Percentiles rank a stretch among this genome's conserved stretches.
phyloP scores from a whole-genome alignment of 352 stramenopile genomes.

The Phytophthora fragariae region DNA sequence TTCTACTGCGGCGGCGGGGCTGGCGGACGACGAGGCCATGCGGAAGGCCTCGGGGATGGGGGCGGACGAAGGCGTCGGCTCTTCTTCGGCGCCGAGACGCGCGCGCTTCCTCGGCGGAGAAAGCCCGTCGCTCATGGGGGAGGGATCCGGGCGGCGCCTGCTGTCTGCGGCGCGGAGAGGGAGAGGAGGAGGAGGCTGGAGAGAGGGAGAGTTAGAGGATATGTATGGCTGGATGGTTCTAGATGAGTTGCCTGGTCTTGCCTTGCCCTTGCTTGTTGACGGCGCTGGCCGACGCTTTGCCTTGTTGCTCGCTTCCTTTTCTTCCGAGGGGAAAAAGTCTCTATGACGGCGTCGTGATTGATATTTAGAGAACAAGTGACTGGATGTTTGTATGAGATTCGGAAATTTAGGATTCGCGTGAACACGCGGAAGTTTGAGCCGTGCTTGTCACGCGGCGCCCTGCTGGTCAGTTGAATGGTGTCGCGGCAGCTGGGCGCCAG shows the following conservation, averaged over 20 bases:
- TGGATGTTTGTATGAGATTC: constrained; percentile 22
- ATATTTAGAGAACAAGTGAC: constrained; percentile 2
- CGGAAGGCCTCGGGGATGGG: too few relatives aligned
- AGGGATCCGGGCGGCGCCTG: neutral
- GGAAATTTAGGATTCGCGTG: constrained; percentile 18
- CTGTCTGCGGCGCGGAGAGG: neutral
- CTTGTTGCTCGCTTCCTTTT: constrained; percentile 1
- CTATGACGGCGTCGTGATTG: neutral
- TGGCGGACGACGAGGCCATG: neutral
- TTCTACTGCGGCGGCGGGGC: neutral
- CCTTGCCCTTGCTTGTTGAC: too few relatives aligned
- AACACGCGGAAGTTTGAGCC: too few relatives aligned
- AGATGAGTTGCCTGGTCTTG: too few relatives aligned
- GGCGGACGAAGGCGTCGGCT: neutral
- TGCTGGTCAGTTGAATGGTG: too few relatives aligned
- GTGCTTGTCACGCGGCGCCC: too few relatives aligned
- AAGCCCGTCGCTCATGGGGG: constrained; percentile 41
- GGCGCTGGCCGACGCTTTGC: constrained; percentile 4
- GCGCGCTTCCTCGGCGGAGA: constrained; percentile 50
- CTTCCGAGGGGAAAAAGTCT: neutral
- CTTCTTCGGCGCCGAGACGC: constrained; percentile 41
- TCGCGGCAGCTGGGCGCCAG: too few relatives aligned
- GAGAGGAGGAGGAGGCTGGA: too few relatives aligned
- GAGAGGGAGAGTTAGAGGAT: too few relatives aligned
- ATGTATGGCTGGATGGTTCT: too few relatives aligned